These are phyloP conservation scores for Saccharomyces uvarum DNA, from an alignment of 1,139 yeast species.

Conservation along the genomic window DNA sequence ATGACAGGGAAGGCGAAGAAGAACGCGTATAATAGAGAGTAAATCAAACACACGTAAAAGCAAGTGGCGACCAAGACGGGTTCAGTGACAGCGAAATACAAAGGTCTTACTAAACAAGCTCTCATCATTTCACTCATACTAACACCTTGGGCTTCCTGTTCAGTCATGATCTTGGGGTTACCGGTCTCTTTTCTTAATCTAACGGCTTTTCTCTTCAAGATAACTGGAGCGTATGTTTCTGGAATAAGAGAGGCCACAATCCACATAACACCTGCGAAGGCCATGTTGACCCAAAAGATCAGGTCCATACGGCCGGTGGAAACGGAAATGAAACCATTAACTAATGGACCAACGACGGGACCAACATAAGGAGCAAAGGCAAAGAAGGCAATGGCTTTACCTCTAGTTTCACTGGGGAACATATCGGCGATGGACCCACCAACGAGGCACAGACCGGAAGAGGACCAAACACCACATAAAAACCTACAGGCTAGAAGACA, in stretches of 20 bases:
- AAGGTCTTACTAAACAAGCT: conserved; percentile 66
- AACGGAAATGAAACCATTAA: conserved; percentile 75
- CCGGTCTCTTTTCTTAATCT: conserved; percentile 72
- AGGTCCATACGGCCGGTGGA: conserved; percentile 60
- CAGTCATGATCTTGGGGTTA: conserved; percentile 77
- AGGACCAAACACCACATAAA: conserved; percentile 77
- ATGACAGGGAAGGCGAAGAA: conserved; percentile 85
- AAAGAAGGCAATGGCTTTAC: conserved; percentile 82
- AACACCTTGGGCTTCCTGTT: conserved; percentile 76
- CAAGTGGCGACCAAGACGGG: conserved; percentile 81
- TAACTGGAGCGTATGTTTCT: conserved; percentile 87
- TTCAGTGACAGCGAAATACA: conserved; percentile 65
- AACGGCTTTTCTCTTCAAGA: conserved; percentile 64
- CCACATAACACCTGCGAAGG: conserved; percentile 82
- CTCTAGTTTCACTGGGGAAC: conserved; percentile 70
- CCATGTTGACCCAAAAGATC: conserved; percentile 86
- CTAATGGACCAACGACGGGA: conserved; percentile 85
- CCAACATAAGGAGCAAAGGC: conserved; percentile 92
- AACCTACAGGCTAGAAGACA: conserved; percentile 74
- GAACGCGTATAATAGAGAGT: conserved; percentile 80
- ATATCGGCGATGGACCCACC: conserved; percentile 90
- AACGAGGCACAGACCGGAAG: conserved; percentile 77
- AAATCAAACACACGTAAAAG: conserved; percentile 77
- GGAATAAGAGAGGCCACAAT: conserved; percentile 56
- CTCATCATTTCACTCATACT: conserved; percentile 55